Conservation (phyloP, 1,139 yeast species). For the Keqinozyma sinolaborantium region DNA sequence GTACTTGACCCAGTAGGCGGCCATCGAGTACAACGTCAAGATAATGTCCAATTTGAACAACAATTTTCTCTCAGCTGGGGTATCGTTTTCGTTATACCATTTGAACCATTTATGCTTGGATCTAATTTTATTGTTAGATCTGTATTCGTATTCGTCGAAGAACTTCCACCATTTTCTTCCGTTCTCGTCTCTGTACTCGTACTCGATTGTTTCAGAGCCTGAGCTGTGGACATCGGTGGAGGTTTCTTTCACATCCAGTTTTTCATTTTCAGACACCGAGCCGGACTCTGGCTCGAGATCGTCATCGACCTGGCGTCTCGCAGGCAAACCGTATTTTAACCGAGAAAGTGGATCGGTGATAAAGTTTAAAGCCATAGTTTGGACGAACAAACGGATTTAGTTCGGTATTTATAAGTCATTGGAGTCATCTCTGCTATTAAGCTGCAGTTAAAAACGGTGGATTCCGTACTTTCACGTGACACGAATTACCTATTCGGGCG, state of each 20-base stretch:
- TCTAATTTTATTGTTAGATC: conserved; percentile 35
- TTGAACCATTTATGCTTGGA: conserved; percentile 51
- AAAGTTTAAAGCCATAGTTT: conserved; percentile 5
- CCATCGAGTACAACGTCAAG: conserved; percentile 55
- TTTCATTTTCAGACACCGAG: conserved; percentile 9
- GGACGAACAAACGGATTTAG: neutral
- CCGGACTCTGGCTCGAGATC: conserved; percentile 13
- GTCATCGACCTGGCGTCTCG: conserved; percentile 43
- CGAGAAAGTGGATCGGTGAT: conserved; percentile 22
- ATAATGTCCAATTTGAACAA: conserved; percentile 60
- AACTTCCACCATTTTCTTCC: conserved; percentile 61
- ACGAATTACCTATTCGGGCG: neutral
- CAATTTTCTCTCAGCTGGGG: conserved; percentile 52
- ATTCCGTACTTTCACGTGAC: neutral
- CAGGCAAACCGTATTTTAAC: conserved; percentile 50
- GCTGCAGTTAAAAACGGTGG: no score
- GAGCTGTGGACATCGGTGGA: neutral
- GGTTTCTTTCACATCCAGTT: conserved; percentile 7
- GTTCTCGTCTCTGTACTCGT: conserved; percentile 60
- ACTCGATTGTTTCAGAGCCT: conserved; percentile 6
- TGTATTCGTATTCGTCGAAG: conserved; percentile 61
- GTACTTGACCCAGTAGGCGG: conserved; percentile 71
- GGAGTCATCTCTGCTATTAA: neutral
- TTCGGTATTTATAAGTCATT: neutral
- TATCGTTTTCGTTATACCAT: conserved; percentile 60